Evolutionary conservation across 2,329 filamentous ascomycete species (phyloP).

Genomic region (Botrytis cinerea): DNA sequence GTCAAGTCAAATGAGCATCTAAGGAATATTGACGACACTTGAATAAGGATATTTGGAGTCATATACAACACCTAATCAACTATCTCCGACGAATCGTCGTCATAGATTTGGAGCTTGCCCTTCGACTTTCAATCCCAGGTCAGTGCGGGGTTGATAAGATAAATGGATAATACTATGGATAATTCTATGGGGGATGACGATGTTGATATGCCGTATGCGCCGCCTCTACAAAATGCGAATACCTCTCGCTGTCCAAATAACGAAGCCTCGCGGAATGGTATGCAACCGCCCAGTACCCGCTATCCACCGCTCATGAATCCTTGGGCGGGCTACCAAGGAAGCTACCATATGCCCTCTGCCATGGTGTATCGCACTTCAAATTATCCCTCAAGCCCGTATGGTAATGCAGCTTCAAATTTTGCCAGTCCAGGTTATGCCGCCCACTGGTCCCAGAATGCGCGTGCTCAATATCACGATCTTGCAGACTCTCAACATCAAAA

Average conservation of each 20-base stretch:
- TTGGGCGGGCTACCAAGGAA: background rate
- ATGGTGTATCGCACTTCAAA: background rate
- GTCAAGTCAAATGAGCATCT: background rate
- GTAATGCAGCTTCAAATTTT: background rate
- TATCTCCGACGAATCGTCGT: background rate
- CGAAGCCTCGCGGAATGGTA: background rate
- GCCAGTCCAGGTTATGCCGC: background rate
- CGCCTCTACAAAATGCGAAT: background rate
- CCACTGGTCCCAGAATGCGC: background rate
- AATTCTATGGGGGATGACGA: conserved; percentile 16
- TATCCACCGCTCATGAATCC: background rate
- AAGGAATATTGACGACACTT: background rate
- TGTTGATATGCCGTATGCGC: conserved; percentile 6
- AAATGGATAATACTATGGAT: conserved; percentile 5
- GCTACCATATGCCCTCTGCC: background rate
- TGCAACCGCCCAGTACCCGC: background rate
- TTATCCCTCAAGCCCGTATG: background rate
- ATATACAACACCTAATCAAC: background rate
- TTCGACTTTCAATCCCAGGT: conserved; percentile 4
- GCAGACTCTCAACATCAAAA: conserved; percentile 2
- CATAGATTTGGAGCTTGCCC: background rate
- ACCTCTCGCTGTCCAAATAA: conserved; percentile 17
- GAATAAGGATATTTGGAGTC: background rate
- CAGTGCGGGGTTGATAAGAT: conserved; percentile 25
- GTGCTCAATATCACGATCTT: background rate